Percentiles rank a stretch among this genome's conserved stretches.
Conservation (phyloP, 495 filamentous ascomycete genomes). For the Aspergillus carlsbadensis region DNA sequence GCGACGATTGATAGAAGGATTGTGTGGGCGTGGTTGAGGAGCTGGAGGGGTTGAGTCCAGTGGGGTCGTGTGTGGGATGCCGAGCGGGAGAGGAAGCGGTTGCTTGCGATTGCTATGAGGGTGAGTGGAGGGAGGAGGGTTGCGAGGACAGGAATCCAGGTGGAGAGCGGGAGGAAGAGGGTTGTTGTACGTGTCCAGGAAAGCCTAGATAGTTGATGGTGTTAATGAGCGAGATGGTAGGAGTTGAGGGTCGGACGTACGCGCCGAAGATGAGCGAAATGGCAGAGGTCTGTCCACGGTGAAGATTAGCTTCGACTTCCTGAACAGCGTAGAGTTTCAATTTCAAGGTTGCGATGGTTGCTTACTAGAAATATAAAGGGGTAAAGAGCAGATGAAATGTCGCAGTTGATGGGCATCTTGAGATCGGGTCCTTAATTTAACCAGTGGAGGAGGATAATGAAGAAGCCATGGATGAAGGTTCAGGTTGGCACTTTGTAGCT, state of each 20-base stretch:
- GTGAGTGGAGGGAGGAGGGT: constrained; percentile 25
- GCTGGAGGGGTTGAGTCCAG: not conserved
- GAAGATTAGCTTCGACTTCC: not conserved
- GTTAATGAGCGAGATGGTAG: constrained; percentile 2
- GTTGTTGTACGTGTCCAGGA: constrained; percentile 28
- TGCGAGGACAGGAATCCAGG: constrained; percentile 25
- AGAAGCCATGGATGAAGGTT: no score
- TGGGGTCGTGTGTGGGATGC: not conserved
- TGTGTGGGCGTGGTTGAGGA: constrained; percentile 36
- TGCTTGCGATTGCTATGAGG: constrained; percentile 8
- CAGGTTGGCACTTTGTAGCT: no score
- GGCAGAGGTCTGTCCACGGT: not conserved
- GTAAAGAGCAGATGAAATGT: not conserved
- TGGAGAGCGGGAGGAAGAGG: constrained; percentile 27
- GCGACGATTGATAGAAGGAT: constrained; percentile 52
- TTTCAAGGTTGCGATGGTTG: not conserved
- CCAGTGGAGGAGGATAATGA: no score
- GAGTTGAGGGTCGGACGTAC: constrained; percentile 10
- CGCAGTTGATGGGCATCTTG: no score
- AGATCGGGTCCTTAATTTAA: no score
- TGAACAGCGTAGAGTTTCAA: no score
- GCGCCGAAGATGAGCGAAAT: constrained; percentile 23
- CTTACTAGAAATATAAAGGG: not conserved
- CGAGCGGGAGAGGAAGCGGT: constrained; percentile 4
- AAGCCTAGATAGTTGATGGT: constrained; percentile 13